A percentile compares a stretch with the other conserved stretches of the same genome.
These are phyloP conservation scores for Paracoccidioides lutzii DNA, from an alignment of 2,329 filamentous ascomycete genomes.

Conservation along the genomic window DNA sequence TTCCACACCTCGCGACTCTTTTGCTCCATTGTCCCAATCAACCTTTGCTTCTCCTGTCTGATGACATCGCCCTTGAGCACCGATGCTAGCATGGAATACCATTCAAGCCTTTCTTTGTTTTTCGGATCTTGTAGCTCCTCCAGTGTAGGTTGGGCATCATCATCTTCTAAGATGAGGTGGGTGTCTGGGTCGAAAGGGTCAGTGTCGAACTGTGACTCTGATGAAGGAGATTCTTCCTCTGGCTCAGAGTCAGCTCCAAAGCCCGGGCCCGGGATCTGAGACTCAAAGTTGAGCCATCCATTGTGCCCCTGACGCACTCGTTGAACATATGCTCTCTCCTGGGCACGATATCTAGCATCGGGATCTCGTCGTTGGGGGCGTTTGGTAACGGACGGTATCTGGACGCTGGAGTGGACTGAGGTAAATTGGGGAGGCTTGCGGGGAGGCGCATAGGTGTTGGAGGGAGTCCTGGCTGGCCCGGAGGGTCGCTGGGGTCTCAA, in stretches of 20 bases:
- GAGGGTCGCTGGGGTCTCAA: constrained; percentile 51
- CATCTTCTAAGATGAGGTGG: constrained; percentile 81
- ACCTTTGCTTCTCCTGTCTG: constrained; percentile 89
- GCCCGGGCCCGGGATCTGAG: constrained; percentile 43
- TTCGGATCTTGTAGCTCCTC: constrained; percentile 82
- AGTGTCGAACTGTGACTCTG: constrained; percentile 67
- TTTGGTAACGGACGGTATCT: constrained; percentile 45
- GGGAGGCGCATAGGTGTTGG: constrained; percentile 61
- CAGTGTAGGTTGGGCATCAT: constrained; percentile 73
- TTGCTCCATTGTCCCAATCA: constrained; percentile 70
- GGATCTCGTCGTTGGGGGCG: constrained; percentile 47
- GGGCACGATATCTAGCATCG: constrained; percentile 62
- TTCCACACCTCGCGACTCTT: constrained; percentile 56
- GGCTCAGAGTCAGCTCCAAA: constrained; percentile 66
- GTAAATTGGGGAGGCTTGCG: constrained; percentile 42
- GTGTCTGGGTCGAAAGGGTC: constrained; percentile 85
- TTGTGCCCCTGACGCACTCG: constrained; percentile 72
- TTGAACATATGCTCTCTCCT: constrained; percentile 92
- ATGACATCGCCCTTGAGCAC: constrained; percentile 95
- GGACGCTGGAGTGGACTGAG: constrained; percentile 35
- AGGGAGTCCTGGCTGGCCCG: constrained; percentile 59
- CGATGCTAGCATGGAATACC: constrained; percentile 95
- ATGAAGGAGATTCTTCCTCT: constrained; percentile 80
- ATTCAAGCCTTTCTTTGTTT: constrained; percentile 83
- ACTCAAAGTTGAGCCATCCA: constrained; percentile 53